phyloP scores from a whole-genome alignment of 2,329 filamentous ascomycete genomes.

The Sphaerulina vaccinii region DNA sequence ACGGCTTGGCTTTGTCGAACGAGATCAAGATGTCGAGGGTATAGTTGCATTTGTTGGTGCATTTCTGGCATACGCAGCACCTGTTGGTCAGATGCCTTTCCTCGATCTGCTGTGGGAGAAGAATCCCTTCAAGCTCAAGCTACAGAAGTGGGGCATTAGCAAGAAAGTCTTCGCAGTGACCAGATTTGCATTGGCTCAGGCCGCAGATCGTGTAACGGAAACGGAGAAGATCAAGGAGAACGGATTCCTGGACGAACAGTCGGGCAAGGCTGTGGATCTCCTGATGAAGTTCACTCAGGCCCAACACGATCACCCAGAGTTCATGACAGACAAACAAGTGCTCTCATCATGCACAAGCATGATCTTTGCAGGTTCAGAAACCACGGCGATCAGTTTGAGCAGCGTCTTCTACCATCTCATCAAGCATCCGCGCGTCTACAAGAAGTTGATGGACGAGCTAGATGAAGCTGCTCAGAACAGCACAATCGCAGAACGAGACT shows the following conservation, averaged over 20 bases:
- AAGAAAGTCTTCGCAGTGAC: slow-evolving; percentile 71
- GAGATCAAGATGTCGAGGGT: slow-evolving; percentile 71
- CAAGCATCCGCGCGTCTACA: slow-evolving; percentile 58
- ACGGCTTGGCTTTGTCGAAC: slow-evolving; percentile 71
- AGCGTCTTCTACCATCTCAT: slow-evolving; percentile 73
- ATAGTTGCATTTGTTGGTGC: slow-evolving; percentile 65
- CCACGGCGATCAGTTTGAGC: slow-evolving; percentile 71
- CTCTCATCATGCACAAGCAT: slow-evolving; percentile 71
- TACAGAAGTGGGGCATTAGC: slow-evolving; percentile 65
- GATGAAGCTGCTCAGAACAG: slow-evolving; percentile 58
- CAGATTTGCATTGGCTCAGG: slow-evolving; percentile 66
- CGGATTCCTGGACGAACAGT: slow-evolving; percentile 38
- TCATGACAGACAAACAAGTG: slow-evolving; percentile 69
- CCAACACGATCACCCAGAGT: slow-evolving; percentile 63
- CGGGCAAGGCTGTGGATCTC: slow-evolving; percentile 55
- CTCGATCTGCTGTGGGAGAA: slow-evolving; percentile 70
- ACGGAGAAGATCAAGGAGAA: slow-evolving; percentile 49
- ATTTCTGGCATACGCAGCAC: slow-evolving; percentile 69
- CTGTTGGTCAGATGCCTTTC: slow-evolving; percentile 71
- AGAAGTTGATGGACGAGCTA: slow-evolving; percentile 60
- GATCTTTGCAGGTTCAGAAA: slow-evolving; percentile 68
- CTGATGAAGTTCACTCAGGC: slow-evolving; percentile 72
- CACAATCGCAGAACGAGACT: slow-evolving; percentile 42
- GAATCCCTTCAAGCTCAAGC: slow-evolving; percentile 69
- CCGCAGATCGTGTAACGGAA: slow-evolving; percentile 62